Evolutionary conservation across 2,329 filamentous ascomycete species (phyloP).

Genomic region (Dryadomyces quercivorus): DNA sequence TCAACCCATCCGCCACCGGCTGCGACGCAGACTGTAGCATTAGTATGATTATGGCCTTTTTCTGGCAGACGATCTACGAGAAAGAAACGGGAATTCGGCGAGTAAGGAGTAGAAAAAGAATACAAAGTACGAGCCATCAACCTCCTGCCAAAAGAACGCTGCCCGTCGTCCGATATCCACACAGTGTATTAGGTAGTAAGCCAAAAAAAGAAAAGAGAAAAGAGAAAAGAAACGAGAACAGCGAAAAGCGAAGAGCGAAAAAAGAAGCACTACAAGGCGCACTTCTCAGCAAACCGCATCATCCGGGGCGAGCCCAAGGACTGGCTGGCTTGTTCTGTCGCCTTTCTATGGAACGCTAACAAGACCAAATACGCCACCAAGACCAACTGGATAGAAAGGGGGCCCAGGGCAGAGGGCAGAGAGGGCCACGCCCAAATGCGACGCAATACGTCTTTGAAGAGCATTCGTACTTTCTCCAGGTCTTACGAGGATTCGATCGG

Average conservation of each 20-base stretch:
- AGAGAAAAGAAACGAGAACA: too few species aligned
- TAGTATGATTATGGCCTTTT: neutral
- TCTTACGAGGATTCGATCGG: too few species aligned
- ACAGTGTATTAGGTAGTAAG: neutral
- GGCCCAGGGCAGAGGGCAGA: neutral
- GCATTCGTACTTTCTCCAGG: too few species aligned
- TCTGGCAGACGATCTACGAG: neutral
- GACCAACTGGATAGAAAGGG: neutral
- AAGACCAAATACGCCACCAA: neutral
- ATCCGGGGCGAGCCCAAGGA: neutral
- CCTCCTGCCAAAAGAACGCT: neutral
- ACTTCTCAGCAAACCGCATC: too few species aligned
- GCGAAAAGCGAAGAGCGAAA: too few species aligned
- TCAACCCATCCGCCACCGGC: neutral
- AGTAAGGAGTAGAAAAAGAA: constrained; percentile 1
- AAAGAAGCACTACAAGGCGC: neutral
- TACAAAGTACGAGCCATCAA: neutral
- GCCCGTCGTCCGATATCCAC: neutral
- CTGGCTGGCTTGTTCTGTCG: neutral
- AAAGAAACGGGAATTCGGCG: constrained; percentile 1
- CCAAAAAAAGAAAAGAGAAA: neutral
- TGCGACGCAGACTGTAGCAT: neutral
- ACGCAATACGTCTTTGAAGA: neutral
- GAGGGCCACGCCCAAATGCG: neutral
- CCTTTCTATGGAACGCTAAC: neutral